Evolutionary conservation across 176 grass and related monocot genomes (phyloP).

Genomic region (Oryza australiensis): DNA sequence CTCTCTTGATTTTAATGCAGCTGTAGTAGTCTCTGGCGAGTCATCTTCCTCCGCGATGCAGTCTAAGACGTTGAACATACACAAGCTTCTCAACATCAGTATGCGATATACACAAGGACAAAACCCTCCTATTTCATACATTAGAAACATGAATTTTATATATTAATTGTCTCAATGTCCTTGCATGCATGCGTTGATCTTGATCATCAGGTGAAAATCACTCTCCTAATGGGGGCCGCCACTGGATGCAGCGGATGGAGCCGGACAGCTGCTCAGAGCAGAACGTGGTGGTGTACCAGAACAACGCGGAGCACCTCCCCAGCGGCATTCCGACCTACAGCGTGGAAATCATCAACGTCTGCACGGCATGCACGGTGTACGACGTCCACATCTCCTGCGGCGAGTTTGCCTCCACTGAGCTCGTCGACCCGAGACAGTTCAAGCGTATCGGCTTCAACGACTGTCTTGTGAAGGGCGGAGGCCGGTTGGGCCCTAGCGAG

Average conservation of each 20-base stretch:
- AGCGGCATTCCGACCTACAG: constrained; percentile 27
- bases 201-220: background rate
- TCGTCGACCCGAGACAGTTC: constrained; percentile 26
- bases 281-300: background rate
- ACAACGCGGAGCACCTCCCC: background rate
- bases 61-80: background rate
- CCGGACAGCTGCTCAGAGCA: background rate
- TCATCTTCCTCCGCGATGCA: background rate
- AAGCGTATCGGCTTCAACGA: constrained; percentile 6
- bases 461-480: constrained; percentile 23
- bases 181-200: background rate
- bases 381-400: constrained; percentile 31
- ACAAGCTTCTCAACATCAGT: constrained; percentile 10
- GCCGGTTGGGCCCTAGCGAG: background rate
- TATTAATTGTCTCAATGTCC: background rate
- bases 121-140: background rate
- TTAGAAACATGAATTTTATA: background rate
- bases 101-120: background rate
- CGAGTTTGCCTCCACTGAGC: constrained; percentile 21
- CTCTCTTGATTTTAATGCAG: background rate
- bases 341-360: constrained; percentile 7
- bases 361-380: constrained; percentile 3
- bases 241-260: background rate
- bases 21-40: background rate
- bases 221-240: background rate